phyloP scores from a whole-genome alignment of 2,329 filamentous ascomycete genomes.

The Endocalyx cinctus region DNA sequence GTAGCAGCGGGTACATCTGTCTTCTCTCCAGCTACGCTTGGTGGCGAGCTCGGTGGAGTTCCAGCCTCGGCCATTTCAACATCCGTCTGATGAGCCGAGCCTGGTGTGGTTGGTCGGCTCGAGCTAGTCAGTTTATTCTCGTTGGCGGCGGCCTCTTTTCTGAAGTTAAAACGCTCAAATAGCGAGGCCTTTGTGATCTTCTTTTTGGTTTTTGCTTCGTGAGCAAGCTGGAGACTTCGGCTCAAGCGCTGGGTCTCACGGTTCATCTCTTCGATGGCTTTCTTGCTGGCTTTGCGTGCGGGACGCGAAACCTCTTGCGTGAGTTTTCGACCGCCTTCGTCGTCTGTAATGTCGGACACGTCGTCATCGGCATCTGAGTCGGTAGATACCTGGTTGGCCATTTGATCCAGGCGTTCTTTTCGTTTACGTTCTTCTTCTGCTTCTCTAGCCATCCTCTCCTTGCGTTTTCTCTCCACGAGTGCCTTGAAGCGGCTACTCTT shows the following conservation, averaged over 20 bases:
- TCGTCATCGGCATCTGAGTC: slow-evolving; percentile 49
- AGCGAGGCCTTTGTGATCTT: slow-evolving; percentile 81
- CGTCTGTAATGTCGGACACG: slow-evolving; percentile 55
- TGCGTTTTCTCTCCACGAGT: slow-evolving; percentile 67
- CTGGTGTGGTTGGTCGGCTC: slow-evolving; percentile 46
- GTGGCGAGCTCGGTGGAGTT: slow-evolving; percentile 71
- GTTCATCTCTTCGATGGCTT: slow-evolving; percentile 90
- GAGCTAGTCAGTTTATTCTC: slow-evolving; percentile 46
- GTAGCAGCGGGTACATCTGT: slow-evolving; percentile 19
- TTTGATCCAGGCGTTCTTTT: slow-evolving; percentile 37
- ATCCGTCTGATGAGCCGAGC: slow-evolving; percentile 42
- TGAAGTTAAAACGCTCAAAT: slow-evolving; percentile 79
- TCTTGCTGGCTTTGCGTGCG: slow-evolving; percentile 85
- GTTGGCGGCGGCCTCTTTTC: slow-evolving; percentile 33
- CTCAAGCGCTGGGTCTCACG: slow-evolving; percentile 89
- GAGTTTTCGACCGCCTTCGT: slow-evolving; percentile 58
- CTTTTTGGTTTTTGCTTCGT: slow-evolving; percentile 87
- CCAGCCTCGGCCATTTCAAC: slow-evolving; percentile 46
- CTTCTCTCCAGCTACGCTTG: no score
- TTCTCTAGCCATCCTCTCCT: slow-evolving; percentile 65
- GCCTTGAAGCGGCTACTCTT: slow-evolving; percentile 62
- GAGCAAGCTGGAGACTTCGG: slow-evolving; percentile 84
- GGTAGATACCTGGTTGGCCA: slow-evolving; percentile 33
- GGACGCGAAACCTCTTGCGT: slow-evolving; percentile 65
- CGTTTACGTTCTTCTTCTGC: slow-evolving; percentile 49